Conservation (phyloP, 2,329 filamentous ascomycete species). For the Arthrobotrys pseudoclavata region DNA sequence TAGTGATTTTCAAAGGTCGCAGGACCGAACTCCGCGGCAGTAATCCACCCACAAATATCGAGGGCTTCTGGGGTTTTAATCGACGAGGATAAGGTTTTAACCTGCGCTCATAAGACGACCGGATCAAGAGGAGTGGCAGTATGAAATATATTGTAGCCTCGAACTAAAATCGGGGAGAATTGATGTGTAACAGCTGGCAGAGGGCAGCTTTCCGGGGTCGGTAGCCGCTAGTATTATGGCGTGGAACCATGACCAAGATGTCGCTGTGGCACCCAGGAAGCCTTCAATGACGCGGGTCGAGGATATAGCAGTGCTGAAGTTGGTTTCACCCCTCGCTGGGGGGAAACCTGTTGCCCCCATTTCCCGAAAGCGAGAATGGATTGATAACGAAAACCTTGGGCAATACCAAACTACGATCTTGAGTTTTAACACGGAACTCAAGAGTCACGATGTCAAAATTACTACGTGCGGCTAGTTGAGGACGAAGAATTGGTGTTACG, state of each 20-base stretch:
- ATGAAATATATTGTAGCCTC: not conserved
- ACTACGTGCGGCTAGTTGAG: not conserved
- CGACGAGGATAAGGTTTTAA: not conserved
- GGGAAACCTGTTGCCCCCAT: not conserved
- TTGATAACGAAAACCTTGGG: not conserved
- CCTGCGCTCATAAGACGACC: not conserved
- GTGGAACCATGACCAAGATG: not conserved
- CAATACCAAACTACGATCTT: not conserved
- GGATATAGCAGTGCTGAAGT: not conserved
- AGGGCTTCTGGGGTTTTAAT: not conserved
- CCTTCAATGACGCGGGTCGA: not conserved
- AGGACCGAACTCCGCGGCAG: not conserved
- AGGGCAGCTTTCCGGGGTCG: not conserved
- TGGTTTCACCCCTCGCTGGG: not conserved
- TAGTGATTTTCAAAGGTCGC: not conserved
- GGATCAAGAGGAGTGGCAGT: not conserved
- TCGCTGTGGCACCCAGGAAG: slow-evolving; percentile 1
- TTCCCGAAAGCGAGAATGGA: not conserved
- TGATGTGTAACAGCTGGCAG: not conserved
- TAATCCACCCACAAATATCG: not conserved
- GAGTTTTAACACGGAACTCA: not conserved
- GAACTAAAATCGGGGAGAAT: slow-evolving; percentile 1
- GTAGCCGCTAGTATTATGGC: not conserved
- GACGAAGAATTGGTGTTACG: slow-evolving; percentile 2
- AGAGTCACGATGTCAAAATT: not conserved